These are phyloP conservation scores for Halenospora varia DNA, from an alignment of 495 filamentous ascomycete species.

Conservation along the genomic window DNA sequence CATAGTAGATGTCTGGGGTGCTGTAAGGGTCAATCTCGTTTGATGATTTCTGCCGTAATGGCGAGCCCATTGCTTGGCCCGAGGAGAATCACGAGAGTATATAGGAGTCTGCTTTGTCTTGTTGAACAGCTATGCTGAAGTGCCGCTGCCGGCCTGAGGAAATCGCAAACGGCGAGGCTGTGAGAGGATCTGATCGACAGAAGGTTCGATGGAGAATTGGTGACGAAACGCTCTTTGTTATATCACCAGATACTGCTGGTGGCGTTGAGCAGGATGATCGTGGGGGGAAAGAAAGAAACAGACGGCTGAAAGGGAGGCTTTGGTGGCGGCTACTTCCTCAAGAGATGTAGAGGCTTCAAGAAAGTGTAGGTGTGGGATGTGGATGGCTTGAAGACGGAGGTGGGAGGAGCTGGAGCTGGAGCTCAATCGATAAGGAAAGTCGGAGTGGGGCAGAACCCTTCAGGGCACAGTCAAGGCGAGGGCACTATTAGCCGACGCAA, in stretches of 20 bases:
- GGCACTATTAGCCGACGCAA: no score
- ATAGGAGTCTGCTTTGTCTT: background rate
- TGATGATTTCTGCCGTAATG: background rate
- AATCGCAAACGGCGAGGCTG: no score
- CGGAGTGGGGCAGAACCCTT: background rate
- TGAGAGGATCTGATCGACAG: background rate
- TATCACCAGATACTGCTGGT: background rate
- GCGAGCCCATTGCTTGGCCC: background rate
- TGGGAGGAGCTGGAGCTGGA: background rate
- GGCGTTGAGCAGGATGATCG: background rate
- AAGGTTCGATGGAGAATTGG: background rate
- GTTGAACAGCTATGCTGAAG: background rate
- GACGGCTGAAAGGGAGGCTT: background rate
- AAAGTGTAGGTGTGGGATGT: background rate
- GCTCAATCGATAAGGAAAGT: background rate
- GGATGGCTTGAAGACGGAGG: background rate
- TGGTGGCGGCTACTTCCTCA: background rate
- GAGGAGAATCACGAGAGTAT: background rate
- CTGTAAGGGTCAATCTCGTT: constrained; percentile 1
- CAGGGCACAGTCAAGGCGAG: no score
- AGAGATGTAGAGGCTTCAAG: background rate
- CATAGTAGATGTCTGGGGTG: constrained; percentile 1
- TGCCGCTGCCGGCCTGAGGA: no score
- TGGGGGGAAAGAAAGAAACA: background rate
- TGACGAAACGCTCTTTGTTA: background rate